These are phyloP conservation scores for Sporothrix curviconia DNA, from an alignment of 2,329 filamentous ascomycete species.

Conservation along the genomic window DNA sequence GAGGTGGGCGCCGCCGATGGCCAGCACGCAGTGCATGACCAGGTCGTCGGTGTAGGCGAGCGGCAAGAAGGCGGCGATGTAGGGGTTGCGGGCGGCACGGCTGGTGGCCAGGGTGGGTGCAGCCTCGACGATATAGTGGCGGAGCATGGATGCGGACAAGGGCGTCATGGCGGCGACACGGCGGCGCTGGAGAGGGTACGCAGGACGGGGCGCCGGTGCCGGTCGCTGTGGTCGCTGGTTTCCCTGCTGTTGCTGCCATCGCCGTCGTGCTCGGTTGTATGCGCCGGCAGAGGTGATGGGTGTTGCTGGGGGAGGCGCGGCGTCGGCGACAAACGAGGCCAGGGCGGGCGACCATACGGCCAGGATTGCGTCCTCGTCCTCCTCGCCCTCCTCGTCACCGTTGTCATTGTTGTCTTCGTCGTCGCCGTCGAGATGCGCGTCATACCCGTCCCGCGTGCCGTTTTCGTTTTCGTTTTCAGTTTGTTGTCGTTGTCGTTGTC, in stretches of 20 bases:
- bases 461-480: no score
- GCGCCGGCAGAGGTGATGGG: neutral
- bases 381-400: neutral
- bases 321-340: constrained; percentile 5
- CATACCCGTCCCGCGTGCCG: neutral
- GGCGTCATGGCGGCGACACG: constrained; percentile 18
- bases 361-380: constrained; percentile 9
- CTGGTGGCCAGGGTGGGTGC: constrained; percentile 12
- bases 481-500: neutral
- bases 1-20: constrained; percentile 18
- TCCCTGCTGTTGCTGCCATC: neutral
- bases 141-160: constrained; percentile 17
- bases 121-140: constrained; percentile 18
- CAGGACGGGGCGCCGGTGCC: neutral
- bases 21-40: constrained; percentile 22
- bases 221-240: neutral
- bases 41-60: constrained; percentile 22
- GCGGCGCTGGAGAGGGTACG: neutral
- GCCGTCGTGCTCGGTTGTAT: neutral
- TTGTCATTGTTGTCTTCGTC: neutral
- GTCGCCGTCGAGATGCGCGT: neutral
- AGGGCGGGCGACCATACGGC: constrained; percentile 11
- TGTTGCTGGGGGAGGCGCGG: neutral
- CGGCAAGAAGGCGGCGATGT: constrained; percentile 18
- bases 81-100: constrained; percentile 17